phyloP scores from a whole-genome alignment of 2,329 filamentous ascomycete genomes.

The Helicocarpus griseus region DNA sequence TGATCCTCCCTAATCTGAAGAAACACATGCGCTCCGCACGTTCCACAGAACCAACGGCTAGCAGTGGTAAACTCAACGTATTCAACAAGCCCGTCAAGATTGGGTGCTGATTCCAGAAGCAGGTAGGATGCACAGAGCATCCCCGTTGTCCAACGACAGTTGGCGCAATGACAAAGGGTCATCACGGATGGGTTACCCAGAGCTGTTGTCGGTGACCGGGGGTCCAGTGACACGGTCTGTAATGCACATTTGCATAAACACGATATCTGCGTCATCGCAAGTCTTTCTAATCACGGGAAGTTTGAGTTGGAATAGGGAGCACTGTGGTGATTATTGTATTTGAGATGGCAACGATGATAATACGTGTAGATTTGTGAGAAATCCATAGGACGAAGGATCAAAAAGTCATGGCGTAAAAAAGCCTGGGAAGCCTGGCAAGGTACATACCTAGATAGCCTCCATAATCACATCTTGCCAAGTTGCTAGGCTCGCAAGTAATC shows the following conservation, averaged over 20 bases:
- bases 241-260: conserved; percentile 23
- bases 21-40: conserved; percentile 40
- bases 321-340: neutral
- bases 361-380: too few relatives aligned
- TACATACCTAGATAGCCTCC: too few relatives aligned
- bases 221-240: conserved; percentile 18
- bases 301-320: neutral
- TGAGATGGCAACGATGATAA: too few relatives aligned
- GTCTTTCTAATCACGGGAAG: neutral
- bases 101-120: conserved; percentile 25
- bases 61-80: conserved; percentile 37
- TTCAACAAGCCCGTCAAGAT: conserved; percentile 27
- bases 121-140: conserved; percentile 38
- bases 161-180: conserved; percentile 44
- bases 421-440: too few relatives aligned
- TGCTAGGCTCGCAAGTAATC: too few relatives aligned
- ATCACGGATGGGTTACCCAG: conserved; percentile 15
- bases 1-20: conserved; percentile 14
- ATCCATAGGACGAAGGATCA: too few relatives aligned
- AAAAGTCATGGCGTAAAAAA: too few relatives aligned
- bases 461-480: too few relatives aligned
- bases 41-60: conserved; percentile 41
- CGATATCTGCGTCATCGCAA: conserved; percentile 13
- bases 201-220: conserved; percentile 1
- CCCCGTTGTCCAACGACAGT: conserved; percentile 42